Conservation (phyloP, 2,329 filamentous ascomycete species). For the Colletotrichum karsti region DNA sequence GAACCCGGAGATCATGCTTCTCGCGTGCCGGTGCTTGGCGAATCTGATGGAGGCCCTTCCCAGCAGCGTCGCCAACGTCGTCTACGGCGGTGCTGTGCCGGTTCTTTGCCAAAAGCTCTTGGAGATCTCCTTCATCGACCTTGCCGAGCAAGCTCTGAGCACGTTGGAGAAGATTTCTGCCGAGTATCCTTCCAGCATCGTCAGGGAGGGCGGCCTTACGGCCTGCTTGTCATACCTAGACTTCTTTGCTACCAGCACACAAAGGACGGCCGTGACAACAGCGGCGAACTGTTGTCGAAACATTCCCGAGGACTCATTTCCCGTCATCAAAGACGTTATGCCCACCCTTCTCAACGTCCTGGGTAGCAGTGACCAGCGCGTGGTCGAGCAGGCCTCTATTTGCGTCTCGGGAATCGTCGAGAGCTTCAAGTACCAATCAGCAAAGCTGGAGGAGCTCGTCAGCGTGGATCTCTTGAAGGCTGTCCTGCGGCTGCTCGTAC, state of each 20-base stretch:
- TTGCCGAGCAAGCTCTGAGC: conserved; percentile 95
- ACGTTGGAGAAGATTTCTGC: conserved; percentile 97
- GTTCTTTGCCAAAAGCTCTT: conserved; percentile 94
- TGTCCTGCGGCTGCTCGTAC: conserved; percentile 86
- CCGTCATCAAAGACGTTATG: conserved; percentile 94
- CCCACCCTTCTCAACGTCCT: conserved; percentile 91
- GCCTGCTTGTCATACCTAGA: conserved; percentile 97
- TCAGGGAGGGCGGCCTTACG: conserved; percentile 92
- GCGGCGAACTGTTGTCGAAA: conserved; percentile 98
- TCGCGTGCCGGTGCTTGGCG: conserved; percentile 93
- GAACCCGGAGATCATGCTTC: conserved; percentile 95
- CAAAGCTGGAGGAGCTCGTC: conserved; percentile 91
- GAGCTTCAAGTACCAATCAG: conserved; percentile 90
- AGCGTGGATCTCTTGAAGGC: conserved; percentile 87
- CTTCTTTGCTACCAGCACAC: conserved; percentile 97
- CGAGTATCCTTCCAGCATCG: conserved; percentile 94
- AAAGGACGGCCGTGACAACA: conserved; percentile 94
- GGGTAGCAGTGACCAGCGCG: conserved; percentile 91
- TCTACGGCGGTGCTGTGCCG: conserved; percentile 96
- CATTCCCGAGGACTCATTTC: conserved; percentile 92
- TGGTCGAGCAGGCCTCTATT: conserved; percentile 94
- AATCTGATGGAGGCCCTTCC: conserved; percentile 98
- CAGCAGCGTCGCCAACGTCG: conserved; percentile 91
- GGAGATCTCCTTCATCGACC: conserved; percentile 96
- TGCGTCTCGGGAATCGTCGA: conserved; percentile 97